Base-by-base conservation (phyloP, 2,329 filamentous ascomycete species). In the Sordariomycetes sp. region DNA sequence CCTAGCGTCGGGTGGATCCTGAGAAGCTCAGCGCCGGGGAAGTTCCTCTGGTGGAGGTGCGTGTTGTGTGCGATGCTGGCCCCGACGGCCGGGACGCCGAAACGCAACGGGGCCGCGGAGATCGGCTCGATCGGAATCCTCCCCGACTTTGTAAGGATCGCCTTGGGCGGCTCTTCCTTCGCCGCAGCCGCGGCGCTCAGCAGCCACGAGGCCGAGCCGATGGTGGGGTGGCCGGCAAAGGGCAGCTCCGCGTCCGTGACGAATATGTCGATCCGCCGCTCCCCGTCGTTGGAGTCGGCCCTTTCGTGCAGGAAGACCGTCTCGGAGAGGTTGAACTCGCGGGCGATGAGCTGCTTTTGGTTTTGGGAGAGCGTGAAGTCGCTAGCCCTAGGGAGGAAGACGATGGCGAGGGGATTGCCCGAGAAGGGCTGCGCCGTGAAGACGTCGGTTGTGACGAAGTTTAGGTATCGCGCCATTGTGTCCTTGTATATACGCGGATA, bases 41-140 rank as follows among this genome's bases (percentile, higher is more conserved):
- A 68, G 8, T 68, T 73, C 24, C 67, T 64, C 7, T 63, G 63
- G 70, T 91, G 88, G 59, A 84, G 65, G 64, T 82, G 86, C 61
- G 86, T 76, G 61, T 87, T 75, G 67, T 89, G 85, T 37, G 88
- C 87, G 61, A 92, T 85, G 3, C 70, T 71, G 18, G 86, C 86
- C 3, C 7, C 46, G n/a, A 24, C 20, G 46, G 46, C n/a, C 56
- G 76, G 78, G 5, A 85, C 81, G 8, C 3, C 20, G n/a, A 75
- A 60, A 69, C 75, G 67, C 71, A 78, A 61, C 22, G 60, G 60
- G 34, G 64, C 65, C 59, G 61, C 57, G 60, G 63, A 62, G 59
- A 84, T 75, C 14, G 72, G 65, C 61, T 63, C 62, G 59, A 84
- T 75, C 14, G 72, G 65, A 61, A 86, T 82, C 18, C 76, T 74